Conservation (phyloP, 2,329 filamentous ascomycete genomes). For the Ascochyta koolunga region DNA sequence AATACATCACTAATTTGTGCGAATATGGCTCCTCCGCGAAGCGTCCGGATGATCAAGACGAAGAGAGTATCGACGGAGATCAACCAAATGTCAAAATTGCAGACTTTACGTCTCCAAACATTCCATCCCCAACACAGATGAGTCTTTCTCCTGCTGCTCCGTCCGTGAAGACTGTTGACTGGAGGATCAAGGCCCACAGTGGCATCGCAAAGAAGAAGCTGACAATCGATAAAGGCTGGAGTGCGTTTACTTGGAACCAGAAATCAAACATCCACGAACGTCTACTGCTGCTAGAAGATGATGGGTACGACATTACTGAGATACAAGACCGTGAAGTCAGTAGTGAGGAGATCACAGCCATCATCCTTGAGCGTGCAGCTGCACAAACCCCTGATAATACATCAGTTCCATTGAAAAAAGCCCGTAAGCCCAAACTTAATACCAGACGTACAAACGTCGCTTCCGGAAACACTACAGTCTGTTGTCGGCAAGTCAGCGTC, state of each 20-base stretch:
- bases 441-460: not conserved
- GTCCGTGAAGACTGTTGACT: not conserved
- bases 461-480: not conserved
- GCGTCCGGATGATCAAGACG: not conserved
- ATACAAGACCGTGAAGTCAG: not conserved
- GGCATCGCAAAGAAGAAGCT: conserved; percentile 6
- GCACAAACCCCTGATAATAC: not conserved
- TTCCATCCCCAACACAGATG: not conserved
- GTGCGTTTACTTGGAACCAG: conserved; percentile 10
- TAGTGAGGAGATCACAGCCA: not conserved
- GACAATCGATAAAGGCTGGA: conserved; percentile 4
- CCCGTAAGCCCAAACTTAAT: no score
- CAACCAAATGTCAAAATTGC: no score
- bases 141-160: not conserved
- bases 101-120: not conserved
- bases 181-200: not conserved
- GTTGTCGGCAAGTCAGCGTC: not conserved
- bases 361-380: not conserved
- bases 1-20: not conserved
- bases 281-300: conserved; percentile 1
- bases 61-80: not conserved
- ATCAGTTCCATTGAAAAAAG: no score
- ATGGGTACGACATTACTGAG: not conserved
- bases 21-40: no score
- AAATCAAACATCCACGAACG: conserved; percentile 11